These are phyloP conservation scores for Candida chauliodis DNA, from an alignment of 805 yeast species.

Conservation along the genomic window DNA sequence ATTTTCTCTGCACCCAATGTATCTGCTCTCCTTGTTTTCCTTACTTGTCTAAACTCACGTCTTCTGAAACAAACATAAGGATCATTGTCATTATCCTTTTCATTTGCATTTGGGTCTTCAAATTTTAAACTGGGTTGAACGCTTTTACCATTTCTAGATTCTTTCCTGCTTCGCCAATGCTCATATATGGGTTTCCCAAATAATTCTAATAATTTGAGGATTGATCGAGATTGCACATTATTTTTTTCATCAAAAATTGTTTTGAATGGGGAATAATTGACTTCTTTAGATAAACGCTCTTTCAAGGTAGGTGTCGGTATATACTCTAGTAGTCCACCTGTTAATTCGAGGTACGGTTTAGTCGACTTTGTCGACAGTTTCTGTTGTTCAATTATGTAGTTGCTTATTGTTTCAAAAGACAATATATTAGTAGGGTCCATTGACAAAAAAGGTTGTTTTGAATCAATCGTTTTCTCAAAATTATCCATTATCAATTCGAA, in stretches of 20 bases:
- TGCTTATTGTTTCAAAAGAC: slow-evolving; percentile 63
- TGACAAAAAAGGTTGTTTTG: slow-evolving; percentile 81
- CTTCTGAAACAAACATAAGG: slow-evolving; percentile 95
- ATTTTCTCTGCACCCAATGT: slow-evolving; percentile 83
- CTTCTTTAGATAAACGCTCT: slow-evolving; percentile 51
- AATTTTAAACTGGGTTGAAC: slow-evolving; percentile 75
- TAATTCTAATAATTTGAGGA: slow-evolving; percentile 45
- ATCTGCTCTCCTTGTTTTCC: slow-evolving; percentile 95
- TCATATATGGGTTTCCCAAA: slow-evolving; percentile 70
- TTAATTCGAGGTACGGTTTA: slow-evolving; percentile 23
- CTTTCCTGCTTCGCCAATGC: slow-evolving; percentile 78
- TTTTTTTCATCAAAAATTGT: slow-evolving; percentile 56
- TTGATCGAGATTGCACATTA: slow-evolving; percentile 32
- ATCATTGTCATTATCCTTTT: slow-evolving; percentile 82
- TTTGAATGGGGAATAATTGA: slow-evolving; percentile 51
- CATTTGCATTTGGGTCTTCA: slow-evolving; percentile 71
- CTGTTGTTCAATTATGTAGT: slow-evolving; percentile 39
- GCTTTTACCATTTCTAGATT: slow-evolving; percentile 63
- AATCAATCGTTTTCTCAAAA: slow-evolving; percentile 69
- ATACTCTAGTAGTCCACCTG: slow-evolving; percentile 28
- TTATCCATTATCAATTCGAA: slow-evolving; percentile 75
- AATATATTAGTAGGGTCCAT: slow-evolving; percentile 81
- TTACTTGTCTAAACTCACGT: slow-evolving; percentile 90
- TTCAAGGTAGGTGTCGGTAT: slow-evolving; percentile 58
- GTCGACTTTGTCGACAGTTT: slow-evolving; percentile 21